Conservation (phyloP, 345 rosid genomes). For the Rhodomyrtus tomentosa region DNA sequence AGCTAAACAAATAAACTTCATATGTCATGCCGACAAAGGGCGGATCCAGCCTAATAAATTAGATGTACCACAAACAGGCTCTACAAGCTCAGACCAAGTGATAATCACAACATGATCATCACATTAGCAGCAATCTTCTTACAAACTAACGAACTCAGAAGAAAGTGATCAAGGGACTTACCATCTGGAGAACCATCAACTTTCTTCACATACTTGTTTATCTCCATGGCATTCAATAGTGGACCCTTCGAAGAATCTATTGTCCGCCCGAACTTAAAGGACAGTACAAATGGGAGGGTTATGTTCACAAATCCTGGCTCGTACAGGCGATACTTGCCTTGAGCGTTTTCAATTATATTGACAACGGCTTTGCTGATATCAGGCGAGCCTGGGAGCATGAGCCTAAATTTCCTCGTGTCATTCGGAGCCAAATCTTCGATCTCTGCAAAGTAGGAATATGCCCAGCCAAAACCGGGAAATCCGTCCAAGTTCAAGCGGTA, state of each 20-base stretch:
- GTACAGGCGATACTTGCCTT: constrained; percentile 57
- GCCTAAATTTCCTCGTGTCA: constrained; percentile 84
- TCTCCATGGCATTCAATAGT: constrained; percentile 92
- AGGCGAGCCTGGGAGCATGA: constrained; percentile 61
- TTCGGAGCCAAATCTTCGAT: constrained; percentile 61
- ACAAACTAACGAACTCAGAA: background rate
- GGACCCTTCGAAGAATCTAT: constrained; percentile 89
- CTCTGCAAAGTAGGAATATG: constrained; percentile 76
- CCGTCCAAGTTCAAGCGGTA: constrained; percentile 89
- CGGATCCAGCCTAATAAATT: background rate
- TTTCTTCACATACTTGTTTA: constrained; percentile 54
- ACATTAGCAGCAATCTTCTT: background rate
- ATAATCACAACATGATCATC: background rate
- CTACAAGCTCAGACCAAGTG: background rate
- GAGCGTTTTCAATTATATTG: constrained; percentile 87
- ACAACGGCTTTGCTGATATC: constrained; percentile 68
- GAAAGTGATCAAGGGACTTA: constrained; percentile 13
- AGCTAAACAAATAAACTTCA: background rate
- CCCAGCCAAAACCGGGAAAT: constrained; percentile 94
- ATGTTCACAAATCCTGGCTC: constrained; percentile 80
- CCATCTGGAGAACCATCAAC: constrained; percentile 77
- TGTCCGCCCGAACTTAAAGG: constrained; percentile 67
- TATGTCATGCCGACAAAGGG: background rate
- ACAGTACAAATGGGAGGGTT: constrained; percentile 72
- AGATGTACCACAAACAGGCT: background rate